phyloP scores from a whole-genome alignment of 2,329 filamentous ascomycete species.

The Talaromyces sp. region DNA sequence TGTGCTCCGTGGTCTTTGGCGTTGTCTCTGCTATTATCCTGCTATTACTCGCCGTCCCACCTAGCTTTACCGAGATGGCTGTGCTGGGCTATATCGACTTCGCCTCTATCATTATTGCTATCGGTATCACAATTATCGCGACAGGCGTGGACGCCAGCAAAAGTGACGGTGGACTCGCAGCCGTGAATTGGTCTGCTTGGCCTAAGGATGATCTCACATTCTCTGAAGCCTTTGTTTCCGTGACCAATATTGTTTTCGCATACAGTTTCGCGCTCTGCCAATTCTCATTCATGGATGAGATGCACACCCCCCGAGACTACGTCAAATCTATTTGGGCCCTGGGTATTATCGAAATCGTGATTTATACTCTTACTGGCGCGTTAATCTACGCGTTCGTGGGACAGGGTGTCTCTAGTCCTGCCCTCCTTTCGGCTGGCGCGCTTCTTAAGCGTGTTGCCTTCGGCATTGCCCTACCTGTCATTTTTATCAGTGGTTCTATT shows the following conservation, averaged over 20 bases:
- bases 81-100: conserved; percentile 2
- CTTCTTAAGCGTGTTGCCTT: conserved; percentile 1
- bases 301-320: conserved; percentile 3
- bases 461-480: conserved; percentile 1
- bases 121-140: conserved; percentile 1
- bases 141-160: conserved; percentile 3
- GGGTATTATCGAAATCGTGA: conserved; percentile 5
- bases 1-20: conserved; percentile 3
- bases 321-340: conserved; percentile 2
- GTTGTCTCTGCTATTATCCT: conserved; percentile 1
- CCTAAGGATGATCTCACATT: conserved; percentile 1
- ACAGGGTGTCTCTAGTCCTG: conserved; percentile 1
- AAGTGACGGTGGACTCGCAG: not conserved
- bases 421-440: not conserved
- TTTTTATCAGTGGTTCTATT: conserved; percentile 3
- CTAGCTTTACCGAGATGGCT: conserved; percentile 5
- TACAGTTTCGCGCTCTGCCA: conserved; percentile 4
- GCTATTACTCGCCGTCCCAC: not conserved
- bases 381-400: conserved; percentile 2
- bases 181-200: conserved; percentile 4
- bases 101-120: not conserved
- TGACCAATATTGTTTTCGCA: conserved; percentile 1
- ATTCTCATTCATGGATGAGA: conserved; percentile 5
- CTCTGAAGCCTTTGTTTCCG: conserved; percentile 1
- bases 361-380: conserved; percentile 1